Evolutionary conservation across 805 yeast genomes (phyloP).

Genomic region (Millerago galiae): DNA sequence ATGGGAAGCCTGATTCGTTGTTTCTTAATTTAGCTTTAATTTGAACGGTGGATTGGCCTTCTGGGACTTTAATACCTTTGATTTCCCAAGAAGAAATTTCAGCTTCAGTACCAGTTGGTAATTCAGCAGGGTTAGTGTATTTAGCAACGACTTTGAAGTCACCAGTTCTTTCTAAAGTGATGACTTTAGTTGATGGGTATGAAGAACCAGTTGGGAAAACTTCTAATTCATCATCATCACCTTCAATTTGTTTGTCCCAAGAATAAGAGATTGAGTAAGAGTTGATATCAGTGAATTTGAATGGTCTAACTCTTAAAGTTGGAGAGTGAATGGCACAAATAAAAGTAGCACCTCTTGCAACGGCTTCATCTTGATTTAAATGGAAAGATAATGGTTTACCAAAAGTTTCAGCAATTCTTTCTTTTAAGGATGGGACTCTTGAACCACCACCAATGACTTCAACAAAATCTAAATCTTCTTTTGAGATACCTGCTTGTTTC

Average conservation of each 20-base stretch:
- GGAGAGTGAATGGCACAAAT: constrained; percentile 99
- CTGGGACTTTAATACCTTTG: constrained; percentile 75
- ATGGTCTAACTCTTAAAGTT: constrained; percentile 96
- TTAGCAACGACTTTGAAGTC: constrained; percentile 84
- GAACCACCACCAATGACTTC: constrained; percentile 98
- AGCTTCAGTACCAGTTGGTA: constrained; percentile 60
- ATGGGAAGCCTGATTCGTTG: constrained; percentile 94
- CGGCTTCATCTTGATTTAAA: constrained; percentile 97
- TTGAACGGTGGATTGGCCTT: constrained; percentile 67
- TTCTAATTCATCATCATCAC: constrained; percentile 81
- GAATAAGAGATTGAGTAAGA: constrained; percentile 86
- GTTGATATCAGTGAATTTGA: constrained; percentile 95
- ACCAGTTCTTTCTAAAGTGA: constrained; percentile 85
- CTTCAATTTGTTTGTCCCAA: constrained; percentile 94
- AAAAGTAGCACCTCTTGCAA: constrained; percentile 98
- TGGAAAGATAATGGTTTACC: constrained; percentile 87
- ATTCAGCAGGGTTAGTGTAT: constrained; percentile 67
- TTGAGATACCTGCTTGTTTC: constrained; percentile 65
- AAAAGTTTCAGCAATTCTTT: constrained; percentile 70
- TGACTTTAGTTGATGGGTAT: constrained; percentile 93
- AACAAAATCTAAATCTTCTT: constrained; percentile 77
- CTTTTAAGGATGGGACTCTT: constrained; percentile 92
- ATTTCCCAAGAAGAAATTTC: constrained; percentile 81
- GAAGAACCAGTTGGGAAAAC: constrained; percentile 93
- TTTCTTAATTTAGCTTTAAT: constrained; percentile 93